Conservation (phyloP, 1,284 basidiomycete species). For the Cutaneotrichosporon spelunceum region DNA sequence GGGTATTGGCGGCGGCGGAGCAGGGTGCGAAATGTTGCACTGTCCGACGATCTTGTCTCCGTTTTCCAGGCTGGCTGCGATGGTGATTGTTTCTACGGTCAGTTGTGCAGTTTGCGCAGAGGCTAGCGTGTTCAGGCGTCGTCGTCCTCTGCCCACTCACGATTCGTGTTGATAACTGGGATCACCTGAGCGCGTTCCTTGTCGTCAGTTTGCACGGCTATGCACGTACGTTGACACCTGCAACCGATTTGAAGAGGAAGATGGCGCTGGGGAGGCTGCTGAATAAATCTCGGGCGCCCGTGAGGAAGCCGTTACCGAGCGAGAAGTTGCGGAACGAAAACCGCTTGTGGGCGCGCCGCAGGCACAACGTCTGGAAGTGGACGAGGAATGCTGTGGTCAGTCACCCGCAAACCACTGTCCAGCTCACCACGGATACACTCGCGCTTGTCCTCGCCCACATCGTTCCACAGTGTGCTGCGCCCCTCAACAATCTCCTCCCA, state of each 20-base stretch:
- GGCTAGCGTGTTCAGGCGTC: slow-evolving; percentile 8
- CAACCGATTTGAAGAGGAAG: slow-evolving; percentile 90
- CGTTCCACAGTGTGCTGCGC: slow-evolving; percentile 73
- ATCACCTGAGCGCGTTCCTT: slow-evolving; percentile 56
- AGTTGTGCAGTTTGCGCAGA: neutral
- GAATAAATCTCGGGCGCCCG: slow-evolving; percentile 80
- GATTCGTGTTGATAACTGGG: slow-evolving; percentile 90
- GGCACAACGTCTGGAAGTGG: slow-evolving; percentile 79
- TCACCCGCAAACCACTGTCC: too few species aligned
- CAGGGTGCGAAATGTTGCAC: slow-evolving; percentile 93
- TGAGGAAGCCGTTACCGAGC: slow-evolving; percentile 84
- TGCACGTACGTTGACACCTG: slow-evolving; percentile 56
- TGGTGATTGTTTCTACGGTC: slow-evolving; percentile 70
- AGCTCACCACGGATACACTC: slow-evolving; percentile 57
- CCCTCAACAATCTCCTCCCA: slow-evolving; percentile 95
- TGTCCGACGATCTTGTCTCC: slow-evolving; percentile 82
- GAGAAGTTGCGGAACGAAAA: slow-evolving; percentile 74
- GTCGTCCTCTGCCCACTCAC: slow-evolving; percentile 41
- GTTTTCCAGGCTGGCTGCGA: slow-evolving; percentile 85
- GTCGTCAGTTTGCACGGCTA: neutral
- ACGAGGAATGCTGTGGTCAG: slow-evolving; percentile 70
- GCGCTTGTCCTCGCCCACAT: slow-evolving; percentile 86
- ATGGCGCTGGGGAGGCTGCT: slow-evolving; percentile 89
- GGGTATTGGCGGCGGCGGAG: slow-evolving; percentile 11
- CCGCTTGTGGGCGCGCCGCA: slow-evolving; percentile 83